phyloP scores from a whole-genome alignment of 495 filamentous ascomycete genomes.

The Thermothielavioides terrestris region DNA sequence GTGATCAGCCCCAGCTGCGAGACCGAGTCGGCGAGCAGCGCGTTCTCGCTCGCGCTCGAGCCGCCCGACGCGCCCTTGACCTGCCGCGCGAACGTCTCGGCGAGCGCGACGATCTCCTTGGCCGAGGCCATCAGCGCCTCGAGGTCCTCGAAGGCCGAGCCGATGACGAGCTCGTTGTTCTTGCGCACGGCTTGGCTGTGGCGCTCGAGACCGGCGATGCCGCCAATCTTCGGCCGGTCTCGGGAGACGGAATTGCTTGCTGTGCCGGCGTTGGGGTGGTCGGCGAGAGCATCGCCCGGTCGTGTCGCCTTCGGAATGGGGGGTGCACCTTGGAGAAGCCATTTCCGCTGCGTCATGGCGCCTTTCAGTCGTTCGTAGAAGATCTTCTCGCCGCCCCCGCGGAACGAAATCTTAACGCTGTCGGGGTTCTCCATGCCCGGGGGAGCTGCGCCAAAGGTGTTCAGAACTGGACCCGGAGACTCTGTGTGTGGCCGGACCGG shows the following conservation, averaged over 20 bases:
- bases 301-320: slow-evolving; percentile 67
- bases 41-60: slow-evolving; percentile 52
- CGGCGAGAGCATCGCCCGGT: slow-evolving; percentile 26
- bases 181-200: slow-evolving; percentile 71
- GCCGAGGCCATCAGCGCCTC: slow-evolving; percentile 95
- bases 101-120: slow-evolving; percentile 88
- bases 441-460: slow-evolving; percentile 25
- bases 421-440: slow-evolving; percentile 53
- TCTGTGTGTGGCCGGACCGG: slow-evolving; percentile 45
- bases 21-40: slow-evolving; percentile 72
- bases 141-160: slow-evolving; percentile 90
- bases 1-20: slow-evolving; percentile 81
- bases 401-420: slow-evolving; percentile 84
- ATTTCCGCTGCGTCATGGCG: slow-evolving; percentile 86
- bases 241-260: slow-evolving; percentile 12
- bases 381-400: slow-evolving; percentile 76
- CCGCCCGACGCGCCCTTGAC: slow-evolving; percentile 43
- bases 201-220: slow-evolving; percentile 86
- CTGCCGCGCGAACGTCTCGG: slow-evolving; percentile 74
- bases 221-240: slow-evolving; percentile 55
- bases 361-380: slow-evolving; percentile 85
- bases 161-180: slow-evolving; percentile 89
- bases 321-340: slow-evolving; percentile 89
- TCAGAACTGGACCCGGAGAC: slow-evolving; percentile 69
- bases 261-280: slow-evolving; percentile 22